These are phyloP conservation scores for Paracorniculantispora psalliotae DNA, from an alignment of 2,329 filamentous ascomycete species.

Conservation along the genomic window DNA sequence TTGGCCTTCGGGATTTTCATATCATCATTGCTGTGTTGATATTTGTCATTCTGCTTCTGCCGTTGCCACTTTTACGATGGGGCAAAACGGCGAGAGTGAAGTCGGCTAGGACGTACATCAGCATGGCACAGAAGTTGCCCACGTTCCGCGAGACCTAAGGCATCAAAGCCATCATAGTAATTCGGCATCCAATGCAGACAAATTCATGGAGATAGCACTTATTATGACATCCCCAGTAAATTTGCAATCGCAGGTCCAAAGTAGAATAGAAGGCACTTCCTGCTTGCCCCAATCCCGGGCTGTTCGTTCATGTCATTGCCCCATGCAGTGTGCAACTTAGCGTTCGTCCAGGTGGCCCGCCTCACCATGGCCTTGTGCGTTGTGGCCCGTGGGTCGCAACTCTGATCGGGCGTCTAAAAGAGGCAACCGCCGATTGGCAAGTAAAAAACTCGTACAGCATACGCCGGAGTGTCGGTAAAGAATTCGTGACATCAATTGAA, in stretches of 20 bases:
- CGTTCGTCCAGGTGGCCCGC: not conserved
- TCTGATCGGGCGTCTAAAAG: not conserved
- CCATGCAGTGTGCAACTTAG: not conserved
- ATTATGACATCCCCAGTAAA: too few species aligned
- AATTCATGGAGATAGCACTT: too few species aligned
- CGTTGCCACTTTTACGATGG: conserved; percentile 27
- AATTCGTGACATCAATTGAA: not conserved
- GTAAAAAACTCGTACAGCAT: not conserved
- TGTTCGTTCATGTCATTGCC: not conserved
- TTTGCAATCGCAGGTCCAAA: too few species aligned
- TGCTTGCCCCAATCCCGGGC: not conserved
- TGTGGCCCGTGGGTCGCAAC: not conserved
- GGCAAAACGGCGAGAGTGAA: conserved; percentile 21
- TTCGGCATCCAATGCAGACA: too few species aligned
- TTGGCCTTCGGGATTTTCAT: conserved; percentile 28
- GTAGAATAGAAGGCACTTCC: too few species aligned
- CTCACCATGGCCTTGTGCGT: not conserved
- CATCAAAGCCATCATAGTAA: too few species aligned
- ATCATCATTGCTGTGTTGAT: conserved; percentile 22
- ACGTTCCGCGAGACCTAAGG: not conserved
- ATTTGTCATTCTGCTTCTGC: conserved; percentile 21
- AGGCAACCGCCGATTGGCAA: not conserved
- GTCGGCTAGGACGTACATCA: not conserved
- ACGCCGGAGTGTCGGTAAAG: not conserved
- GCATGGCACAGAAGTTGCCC: not conserved